Evolutionary conservation across 2,329 filamentous ascomycete species (phyloP).

Genomic region (Colletotrichum musicola): DNA sequence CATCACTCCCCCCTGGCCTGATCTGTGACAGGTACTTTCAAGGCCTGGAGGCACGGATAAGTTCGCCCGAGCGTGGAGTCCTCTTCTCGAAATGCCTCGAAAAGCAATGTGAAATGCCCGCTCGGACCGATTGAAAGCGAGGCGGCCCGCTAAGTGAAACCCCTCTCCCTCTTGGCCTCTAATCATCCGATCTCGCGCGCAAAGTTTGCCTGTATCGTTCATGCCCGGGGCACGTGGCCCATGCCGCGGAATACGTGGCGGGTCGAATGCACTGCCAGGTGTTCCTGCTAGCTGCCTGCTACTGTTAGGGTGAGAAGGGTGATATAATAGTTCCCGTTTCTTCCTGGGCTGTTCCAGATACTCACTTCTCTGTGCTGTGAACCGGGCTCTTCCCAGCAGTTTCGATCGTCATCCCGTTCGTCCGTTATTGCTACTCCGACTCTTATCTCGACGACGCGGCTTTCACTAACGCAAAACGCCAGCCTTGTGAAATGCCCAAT

Average conservation of each 20-base stretch:
- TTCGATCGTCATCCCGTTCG: not conserved
- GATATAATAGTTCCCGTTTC: not conserved
- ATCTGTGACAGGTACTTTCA: not conserved
- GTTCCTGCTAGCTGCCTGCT: not conserved
- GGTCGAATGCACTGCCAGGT: not conserved
- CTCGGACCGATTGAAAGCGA: slow-evolving; percentile 5
- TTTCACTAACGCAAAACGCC: not conserved
- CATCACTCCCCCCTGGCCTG: not conserved
- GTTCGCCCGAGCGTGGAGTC: not conserved
- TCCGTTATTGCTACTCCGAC: not conserved
- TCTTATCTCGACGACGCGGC: not conserved
- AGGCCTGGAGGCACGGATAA: slow-evolving; percentile 9
- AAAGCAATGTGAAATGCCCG: slow-evolving; percentile 4
- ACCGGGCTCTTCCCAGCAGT: not conserved
- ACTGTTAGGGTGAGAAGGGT: too few relatives aligned
- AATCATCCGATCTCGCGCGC: slow-evolving; percentile 5
- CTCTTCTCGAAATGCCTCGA: not conserved
- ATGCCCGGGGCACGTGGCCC: not conserved
- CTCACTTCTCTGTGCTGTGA: not conserved
- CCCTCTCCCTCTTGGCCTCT: not conserved
- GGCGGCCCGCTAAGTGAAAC: slow-evolving; percentile 17
- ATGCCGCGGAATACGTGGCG: not conserved
- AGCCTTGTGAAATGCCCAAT: slow-evolving; percentile 10
- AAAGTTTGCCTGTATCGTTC: not conserved
- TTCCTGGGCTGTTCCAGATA: too few relatives aligned